phyloP scores from a whole-genome alignment of 768 basidiomycete genomes.

The Lentinula guzmanii region DNA sequence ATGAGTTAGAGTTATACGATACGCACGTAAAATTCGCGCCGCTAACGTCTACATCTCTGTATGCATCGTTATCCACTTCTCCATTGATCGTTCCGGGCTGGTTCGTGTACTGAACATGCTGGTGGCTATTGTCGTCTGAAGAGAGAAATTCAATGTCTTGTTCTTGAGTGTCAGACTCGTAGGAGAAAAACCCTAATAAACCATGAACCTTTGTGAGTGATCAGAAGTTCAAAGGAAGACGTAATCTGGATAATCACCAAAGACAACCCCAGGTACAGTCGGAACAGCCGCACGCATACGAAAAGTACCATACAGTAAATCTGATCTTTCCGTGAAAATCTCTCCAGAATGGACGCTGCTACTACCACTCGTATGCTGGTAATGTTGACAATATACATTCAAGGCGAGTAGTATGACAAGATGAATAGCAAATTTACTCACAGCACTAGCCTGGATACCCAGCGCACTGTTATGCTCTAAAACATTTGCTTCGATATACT shows the following conservation, averaged over 20 bases:
- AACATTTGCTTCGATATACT: constrained; percentile 10
- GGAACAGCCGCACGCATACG: constrained; percentile 13
- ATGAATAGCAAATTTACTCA: neutral
- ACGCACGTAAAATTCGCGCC: constrained; percentile 14
- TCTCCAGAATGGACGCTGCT: constrained; percentile 9
- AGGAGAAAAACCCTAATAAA: constrained; percentile 12
- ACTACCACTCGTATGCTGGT: neutral
- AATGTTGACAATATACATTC: neutral
- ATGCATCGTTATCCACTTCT: constrained; percentile 2
- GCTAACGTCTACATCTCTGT: constrained; percentile 9
- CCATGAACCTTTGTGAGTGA: no score
- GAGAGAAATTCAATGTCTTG: constrained; percentile 15
- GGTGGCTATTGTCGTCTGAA: constrained; percentile 8
- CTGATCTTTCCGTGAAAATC: constrained; percentile 12
- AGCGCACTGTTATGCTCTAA: constrained; percentile 7
- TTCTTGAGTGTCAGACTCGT: constrained; percentile 10
- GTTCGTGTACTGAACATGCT: constrained; percentile 12
- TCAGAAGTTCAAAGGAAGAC: neutral
- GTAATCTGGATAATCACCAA: constrained; percentile 3
- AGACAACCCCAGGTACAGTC: constrained; percentile 11
- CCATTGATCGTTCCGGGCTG: constrained; percentile 10
- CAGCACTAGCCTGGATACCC: constrained; percentile 12
- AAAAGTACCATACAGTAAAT: constrained; percentile 12
- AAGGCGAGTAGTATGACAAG: no score
- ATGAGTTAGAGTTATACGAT: neutral